Percentiles rank a stretch among this genome's conserved stretches.
These are phyloP conservation scores for Ogataea pilisensis DNA, from an alignment of 805 yeast genomes.

Conservation along the genomic window DNA sequence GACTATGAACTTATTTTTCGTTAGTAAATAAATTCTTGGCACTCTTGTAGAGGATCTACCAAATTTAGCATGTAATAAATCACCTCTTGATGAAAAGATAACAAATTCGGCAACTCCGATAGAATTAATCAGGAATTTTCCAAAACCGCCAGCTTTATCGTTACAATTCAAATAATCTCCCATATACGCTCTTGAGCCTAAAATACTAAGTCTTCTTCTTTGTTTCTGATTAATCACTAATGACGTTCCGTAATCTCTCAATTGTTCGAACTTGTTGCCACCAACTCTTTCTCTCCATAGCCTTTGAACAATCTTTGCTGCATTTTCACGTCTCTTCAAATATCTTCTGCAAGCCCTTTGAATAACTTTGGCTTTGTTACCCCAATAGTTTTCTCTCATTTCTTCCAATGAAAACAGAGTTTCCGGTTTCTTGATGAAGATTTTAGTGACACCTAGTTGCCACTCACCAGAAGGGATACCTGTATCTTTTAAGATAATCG, in stretches of 20 bases:
- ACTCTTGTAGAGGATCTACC: slow-evolving; percentile 86
- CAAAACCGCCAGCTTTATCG: slow-evolving; percentile 62
- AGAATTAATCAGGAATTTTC: slow-evolving; percentile 67
- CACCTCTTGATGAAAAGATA: slow-evolving; percentile 79
- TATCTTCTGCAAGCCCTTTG: slow-evolving; percentile 96
- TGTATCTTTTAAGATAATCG: slow-evolving; percentile 45
- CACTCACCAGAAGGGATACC: slow-evolving; percentile 76
- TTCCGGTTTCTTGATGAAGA: slow-evolving; percentile 95
- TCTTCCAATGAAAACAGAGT: slow-evolving; percentile 93
- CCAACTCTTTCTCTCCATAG: slow-evolving; percentile 78
- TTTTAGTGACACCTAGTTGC: slow-evolving; percentile 89
- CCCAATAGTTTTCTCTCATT: slow-evolving; percentile 97
- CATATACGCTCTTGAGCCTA: slow-evolving; percentile 84
- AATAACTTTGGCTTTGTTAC: slow-evolving; percentile 94
- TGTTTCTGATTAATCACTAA: slow-evolving; percentile 74
- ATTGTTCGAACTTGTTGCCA: slow-evolving; percentile 77
- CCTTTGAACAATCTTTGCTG: slow-evolving; percentile 76
- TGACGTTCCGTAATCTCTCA: slow-evolving; percentile 79
- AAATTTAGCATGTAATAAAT: slow-evolving; percentile 76
- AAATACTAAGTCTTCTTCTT: slow-evolving; percentile 80
- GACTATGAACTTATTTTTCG: slow-evolving; percentile 58
- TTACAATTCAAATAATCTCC: slow-evolving; percentile 94
- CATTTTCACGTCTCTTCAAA: slow-evolving; percentile 74
- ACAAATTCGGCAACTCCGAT: slow-evolving; percentile 67
- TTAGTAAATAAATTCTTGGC: slow-evolving; percentile 68